Conservation (phyloP, 495 filamentous ascomycete genomes). For the Penicillium odoratum region DNA sequence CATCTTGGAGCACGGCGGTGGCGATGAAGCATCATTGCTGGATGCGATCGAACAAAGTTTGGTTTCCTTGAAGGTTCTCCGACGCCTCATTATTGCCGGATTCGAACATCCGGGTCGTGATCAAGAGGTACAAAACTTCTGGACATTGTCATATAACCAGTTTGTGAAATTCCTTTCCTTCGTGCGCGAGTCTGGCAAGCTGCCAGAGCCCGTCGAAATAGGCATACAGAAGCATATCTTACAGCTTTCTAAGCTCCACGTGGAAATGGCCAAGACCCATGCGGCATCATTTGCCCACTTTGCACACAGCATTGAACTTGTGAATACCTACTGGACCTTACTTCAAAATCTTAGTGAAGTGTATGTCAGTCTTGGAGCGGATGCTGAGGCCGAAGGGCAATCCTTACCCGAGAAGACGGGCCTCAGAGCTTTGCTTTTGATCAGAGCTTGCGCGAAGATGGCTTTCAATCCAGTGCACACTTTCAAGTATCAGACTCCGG, state of each 20-base stretch:
- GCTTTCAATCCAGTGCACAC: constrained; percentile 75
- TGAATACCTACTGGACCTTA: constrained; percentile 80
- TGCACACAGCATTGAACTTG: constrained; percentile 71
- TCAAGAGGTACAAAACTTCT: constrained; percentile 70
- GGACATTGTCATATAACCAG: constrained; percentile 68
- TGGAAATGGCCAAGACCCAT: constrained; percentile 74
- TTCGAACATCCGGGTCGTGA: constrained; percentile 83
- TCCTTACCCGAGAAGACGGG: constrained; percentile 72
- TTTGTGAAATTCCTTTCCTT: constrained; percentile 65
- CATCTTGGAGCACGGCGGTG: constrained; percentile 54
- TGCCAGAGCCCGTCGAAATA: constrained; percentile 38
- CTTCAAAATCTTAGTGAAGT: constrained; percentile 71
- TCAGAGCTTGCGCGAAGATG: constrained; percentile 83
- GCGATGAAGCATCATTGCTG: constrained; percentile 58
- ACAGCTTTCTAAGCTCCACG: constrained; percentile 88
- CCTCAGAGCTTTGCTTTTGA: constrained; percentile 75
- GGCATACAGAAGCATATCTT: constrained; percentile 80
- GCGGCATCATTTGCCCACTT: constrained; percentile 79
- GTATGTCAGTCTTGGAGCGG: constrained; percentile 54
- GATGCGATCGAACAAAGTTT: constrained; percentile 72
- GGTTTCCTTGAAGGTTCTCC: constrained; percentile 72
- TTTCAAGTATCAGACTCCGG: constrained; percentile 73
- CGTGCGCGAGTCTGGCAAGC: constrained; percentile 24
- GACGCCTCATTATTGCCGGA: constrained; percentile 76
- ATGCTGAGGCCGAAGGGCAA: constrained; percentile 51